Base-by-base conservation (phyloP, 805 yeast species). In the Metschnikowia sp. region DNA sequence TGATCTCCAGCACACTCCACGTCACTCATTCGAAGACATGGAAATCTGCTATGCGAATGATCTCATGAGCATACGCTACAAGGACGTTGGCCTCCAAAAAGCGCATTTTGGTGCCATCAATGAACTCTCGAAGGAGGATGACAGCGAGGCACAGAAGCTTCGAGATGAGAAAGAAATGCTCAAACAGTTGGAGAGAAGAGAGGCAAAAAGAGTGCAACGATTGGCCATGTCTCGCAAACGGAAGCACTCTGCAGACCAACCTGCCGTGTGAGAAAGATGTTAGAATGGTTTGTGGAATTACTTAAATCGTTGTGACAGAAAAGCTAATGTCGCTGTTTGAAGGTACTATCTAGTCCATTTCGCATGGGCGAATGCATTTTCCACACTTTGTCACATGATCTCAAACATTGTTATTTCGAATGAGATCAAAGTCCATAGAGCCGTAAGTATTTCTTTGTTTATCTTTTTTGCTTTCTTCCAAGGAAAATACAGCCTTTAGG, bases 41-140 rank as follows among this genome's bases (percentile, higher is more conserved):
- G 64, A 69, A 15, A 61, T 70, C 11, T 63, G 74, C 39, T 72
- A 64, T 54, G 76, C 75, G 1, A 70, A 64, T 49, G 77, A 73
- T 54, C 54, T 63, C 49, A 68, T 72, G 70, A 64, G 59, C 32
- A 55, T 70, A 6, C 54, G 67, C 28, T 60, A 61, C 49, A 57
- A 58, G 11, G 54, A 61, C 31, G 45, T 70, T 13, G 59, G 51
- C n/a, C 53, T 57, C 36, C 74, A 68, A 47, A 63, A 56, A 48
- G 42, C 47, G 10, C 49, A 55, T n/a, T 58, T 58, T 31, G 60
- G 57, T 8, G 51, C 61, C 1, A 59, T 72, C 41, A 59, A 60
- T 22, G 55, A 58, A 22, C 53, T 68, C 5, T 62, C 66, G 4
- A 11, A 12, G 3, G 18, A 40, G 13, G 46, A 49, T 8, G 49